These are phyloP conservation scores for Ceratocystis albifundus DNA, from an alignment of 2,329 filamentous ascomycete species.

Conservation along the genomic window DNA sequence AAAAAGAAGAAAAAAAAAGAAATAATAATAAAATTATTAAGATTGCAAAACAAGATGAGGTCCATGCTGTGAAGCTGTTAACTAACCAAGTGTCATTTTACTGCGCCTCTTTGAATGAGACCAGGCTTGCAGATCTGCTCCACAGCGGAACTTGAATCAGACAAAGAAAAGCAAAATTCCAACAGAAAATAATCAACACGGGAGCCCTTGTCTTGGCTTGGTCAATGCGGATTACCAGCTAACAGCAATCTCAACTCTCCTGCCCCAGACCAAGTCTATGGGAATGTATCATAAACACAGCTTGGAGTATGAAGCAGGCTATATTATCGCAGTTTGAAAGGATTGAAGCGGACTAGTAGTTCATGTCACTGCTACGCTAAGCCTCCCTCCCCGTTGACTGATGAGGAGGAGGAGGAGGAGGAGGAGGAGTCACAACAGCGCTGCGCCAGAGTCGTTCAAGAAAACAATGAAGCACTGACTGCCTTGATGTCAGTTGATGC, in stretches of 20 bases:
- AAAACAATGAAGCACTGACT: conserved; percentile 1
- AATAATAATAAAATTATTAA: too few species aligned
- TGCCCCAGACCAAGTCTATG: background rate
- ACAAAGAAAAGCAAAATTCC: background rate
- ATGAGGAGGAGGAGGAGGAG: too few species aligned
- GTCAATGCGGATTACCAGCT: too few species aligned
- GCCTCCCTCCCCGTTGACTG: too few species aligned
- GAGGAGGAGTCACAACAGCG: too few species aligned
- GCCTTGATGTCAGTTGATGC: background rate
- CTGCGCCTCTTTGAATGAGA: background rate
- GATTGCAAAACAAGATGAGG: background rate
- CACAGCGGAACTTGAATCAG: background rate
- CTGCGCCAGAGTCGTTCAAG: background rate
- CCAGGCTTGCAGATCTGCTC: background rate
- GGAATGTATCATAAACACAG: background rate
- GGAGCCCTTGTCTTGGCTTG: background rate
- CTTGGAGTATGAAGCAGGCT: background rate
- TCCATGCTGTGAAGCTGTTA: background rate
- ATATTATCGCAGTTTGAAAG: background rate
- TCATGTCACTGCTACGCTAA: background rate
- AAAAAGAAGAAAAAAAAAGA: too few species aligned
- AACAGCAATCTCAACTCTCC: background rate
- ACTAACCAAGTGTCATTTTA: background rate
- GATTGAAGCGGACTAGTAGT: background rate
- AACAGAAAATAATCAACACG: background rate